Conservation (phyloP, 2,329 filamentous ascomycete genomes). For the Curvularia eragrostidis region DNA sequence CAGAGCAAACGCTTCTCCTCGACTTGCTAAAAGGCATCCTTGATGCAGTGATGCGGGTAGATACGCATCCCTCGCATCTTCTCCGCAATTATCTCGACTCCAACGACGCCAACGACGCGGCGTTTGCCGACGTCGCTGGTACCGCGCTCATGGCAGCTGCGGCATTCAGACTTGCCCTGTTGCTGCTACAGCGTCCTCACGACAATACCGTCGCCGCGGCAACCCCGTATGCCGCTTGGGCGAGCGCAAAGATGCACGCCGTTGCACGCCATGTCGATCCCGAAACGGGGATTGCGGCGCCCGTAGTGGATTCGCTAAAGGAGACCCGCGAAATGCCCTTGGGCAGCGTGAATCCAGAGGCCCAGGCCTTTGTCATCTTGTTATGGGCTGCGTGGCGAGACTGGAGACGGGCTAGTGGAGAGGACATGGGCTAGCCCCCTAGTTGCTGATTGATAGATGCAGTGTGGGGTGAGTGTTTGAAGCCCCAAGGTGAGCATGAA, state of each 20-base stretch:
- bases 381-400: conserved; percentile 55
- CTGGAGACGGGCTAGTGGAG: conserved; percentile 22
- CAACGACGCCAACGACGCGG: conserved; percentile 40
- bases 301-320: conserved; percentile 54
- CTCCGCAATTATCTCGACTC: conserved; percentile 58
- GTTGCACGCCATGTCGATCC: conserved; percentile 47
- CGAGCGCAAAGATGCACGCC: conserved; percentile 49
- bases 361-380: conserved; percentile 54
- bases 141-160: conserved; percentile 56
- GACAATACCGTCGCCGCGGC: no score
- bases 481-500: no score
- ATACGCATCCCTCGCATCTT: conserved; percentile 49
- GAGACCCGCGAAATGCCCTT: conserved; percentile 41
- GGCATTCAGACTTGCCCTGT: conserved; percentile 54
- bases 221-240: conserved; percentile 55
- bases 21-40: conserved; percentile 49
- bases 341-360: conserved; percentile 50
- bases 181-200: conserved; percentile 42
- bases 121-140: conserved; percentile 59
- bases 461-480: no score
- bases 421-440: neutral
- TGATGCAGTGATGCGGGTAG: conserved; percentile 44
- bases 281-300: conserved; percentile 48
- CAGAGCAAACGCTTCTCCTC: conserved; percentile 38
- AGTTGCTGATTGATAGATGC: neutral